Conservation (phyloP, 2,329 filamentous ascomycete genomes). For the Colletotrichum cuscutae region DNA sequence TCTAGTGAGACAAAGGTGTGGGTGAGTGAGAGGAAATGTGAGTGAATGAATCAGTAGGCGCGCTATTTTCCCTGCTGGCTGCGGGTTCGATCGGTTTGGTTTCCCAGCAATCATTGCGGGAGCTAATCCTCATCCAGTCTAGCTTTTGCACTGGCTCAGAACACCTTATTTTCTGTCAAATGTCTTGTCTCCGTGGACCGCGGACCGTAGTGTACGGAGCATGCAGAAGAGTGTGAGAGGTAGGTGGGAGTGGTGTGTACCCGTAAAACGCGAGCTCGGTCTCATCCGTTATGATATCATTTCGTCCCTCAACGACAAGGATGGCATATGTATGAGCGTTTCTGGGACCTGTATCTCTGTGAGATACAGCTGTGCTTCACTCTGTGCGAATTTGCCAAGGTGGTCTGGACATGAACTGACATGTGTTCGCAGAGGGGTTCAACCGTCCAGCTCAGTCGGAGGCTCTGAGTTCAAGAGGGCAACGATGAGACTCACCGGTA, state of each 20-base stretch:
- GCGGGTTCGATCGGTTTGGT: not conserved
- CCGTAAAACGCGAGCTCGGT: not conserved
- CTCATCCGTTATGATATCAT: conserved; percentile 25
- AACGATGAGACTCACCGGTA: not conserved
- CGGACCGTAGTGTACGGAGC: not conserved
- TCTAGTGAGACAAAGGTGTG: not conserved
- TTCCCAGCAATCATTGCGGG: not conserved
- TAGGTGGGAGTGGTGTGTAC: not conserved
- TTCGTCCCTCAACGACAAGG: not conserved
- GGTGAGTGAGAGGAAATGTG: not conserved
- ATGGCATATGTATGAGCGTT: not conserved
- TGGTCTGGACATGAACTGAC: not conserved
- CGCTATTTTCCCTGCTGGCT: conserved; percentile 7
- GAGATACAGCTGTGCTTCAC: not conserved
- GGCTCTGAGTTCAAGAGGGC: not conserved
- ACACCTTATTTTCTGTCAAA: conserved; percentile 7
- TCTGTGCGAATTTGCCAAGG: not conserved
- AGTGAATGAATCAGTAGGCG: not conserved
- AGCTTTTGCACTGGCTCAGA: not conserved
- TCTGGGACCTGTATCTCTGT: not conserved
- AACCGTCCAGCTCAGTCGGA: not conserved
- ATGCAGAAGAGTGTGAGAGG: not conserved
- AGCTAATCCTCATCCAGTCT: not conserved
- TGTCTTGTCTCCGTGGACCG: not conserved
- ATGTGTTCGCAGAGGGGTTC: not conserved